These are phyloP conservation scores for Heimioporus sp. DNA, from an alignment of 768 basidiomycete genomes.

Conservation along the genomic window DNA sequence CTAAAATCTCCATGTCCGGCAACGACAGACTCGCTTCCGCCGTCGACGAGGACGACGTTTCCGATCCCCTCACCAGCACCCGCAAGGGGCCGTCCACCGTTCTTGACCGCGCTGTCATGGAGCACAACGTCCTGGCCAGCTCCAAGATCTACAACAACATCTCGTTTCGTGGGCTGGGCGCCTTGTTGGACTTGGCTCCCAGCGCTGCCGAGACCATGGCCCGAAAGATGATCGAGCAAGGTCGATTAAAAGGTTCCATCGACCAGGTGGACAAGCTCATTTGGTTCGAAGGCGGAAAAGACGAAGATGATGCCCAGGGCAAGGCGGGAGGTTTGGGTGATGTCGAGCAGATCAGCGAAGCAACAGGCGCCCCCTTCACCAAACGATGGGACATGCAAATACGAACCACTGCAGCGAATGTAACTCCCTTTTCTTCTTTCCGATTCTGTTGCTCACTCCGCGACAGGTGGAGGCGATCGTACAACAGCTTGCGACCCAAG, in stretches of 20 bases:
- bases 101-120: slow-evolving; percentile 96
- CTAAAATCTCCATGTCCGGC: slow-evolving; percentile 82
- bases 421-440: slow-evolving; percentile 27
- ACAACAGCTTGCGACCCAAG: slow-evolving; percentile 74
- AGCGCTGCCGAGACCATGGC: slow-evolving; percentile 97
- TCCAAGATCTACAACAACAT: slow-evolving; percentile 98
- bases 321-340: slow-evolving; percentile 94
- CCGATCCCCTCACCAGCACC: slow-evolving; percentile 61
- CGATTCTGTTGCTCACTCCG: slow-evolving; percentile 1
- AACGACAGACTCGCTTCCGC: slow-evolving; percentile 77
- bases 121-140: slow-evolving; percentile 95
- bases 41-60: slow-evolving; percentile 53
- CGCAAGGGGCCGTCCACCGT: slow-evolving; percentile 94
- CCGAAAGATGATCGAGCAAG: slow-evolving; percentile 97
- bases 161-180: slow-evolving; percentile 90
- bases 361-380: slow-evolving; percentile 86
- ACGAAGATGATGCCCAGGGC: slow-evolving; percentile 91
- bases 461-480: slow-evolving; percentile 80
- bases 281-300: slow-evolving; percentile 83
- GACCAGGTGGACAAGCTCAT: slow-evolving; percentile 96
- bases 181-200: slow-evolving; percentile 84
- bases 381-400: slow-evolving; percentile 97
- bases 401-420: slow-evolving; percentile 82
- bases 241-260: slow-evolving; percentile 87
- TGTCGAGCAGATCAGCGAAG: slow-evolving; percentile 78